These are phyloP conservation scores for Calonectria crousiana DNA, from an alignment of 2,329 filamentous ascomycete genomes.

Conservation along the genomic window DNA sequence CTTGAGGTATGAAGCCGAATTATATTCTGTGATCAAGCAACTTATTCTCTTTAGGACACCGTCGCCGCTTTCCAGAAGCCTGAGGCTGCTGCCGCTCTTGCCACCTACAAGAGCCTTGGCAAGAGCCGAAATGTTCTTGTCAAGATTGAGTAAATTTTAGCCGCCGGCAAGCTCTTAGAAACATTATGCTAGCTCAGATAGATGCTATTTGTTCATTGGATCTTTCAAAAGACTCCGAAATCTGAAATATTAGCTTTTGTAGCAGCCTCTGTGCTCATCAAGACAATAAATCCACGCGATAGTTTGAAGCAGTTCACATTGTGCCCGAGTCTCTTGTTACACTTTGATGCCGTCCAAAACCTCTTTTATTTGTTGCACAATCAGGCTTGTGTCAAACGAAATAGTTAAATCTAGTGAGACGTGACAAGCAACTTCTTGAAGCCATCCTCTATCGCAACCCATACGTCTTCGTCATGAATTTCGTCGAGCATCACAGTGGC, in stretches of 20 bases:
- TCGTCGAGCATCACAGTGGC: neutral
- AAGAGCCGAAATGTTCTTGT: slow-evolving; percentile 18
- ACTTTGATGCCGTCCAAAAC: neutral
- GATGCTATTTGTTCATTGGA: neutral
- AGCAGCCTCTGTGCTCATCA: neutral
- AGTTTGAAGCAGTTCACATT: neutral
- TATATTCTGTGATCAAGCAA: neutral
- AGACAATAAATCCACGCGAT: neutral
- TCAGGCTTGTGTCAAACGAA: neutral
- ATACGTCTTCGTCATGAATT: neutral
- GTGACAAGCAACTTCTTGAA: neutral
- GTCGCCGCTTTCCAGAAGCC: slow-evolving; percentile 19
- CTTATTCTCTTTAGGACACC: slow-evolving; percentile 16
- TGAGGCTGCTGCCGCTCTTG: slow-evolving; percentile 16
- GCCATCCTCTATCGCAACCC: neutral
- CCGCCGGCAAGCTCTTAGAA: neutral
- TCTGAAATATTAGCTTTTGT: neutral
- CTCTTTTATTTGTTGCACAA: neutral
- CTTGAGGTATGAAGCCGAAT: slow-evolving; percentile 13
- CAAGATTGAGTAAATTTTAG: slow-evolving; percentile 1
- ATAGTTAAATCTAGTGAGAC: neutral
- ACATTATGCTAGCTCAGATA: neutral
- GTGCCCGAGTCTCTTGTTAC: neutral
- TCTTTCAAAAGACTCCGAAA: neutral
- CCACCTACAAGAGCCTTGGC: slow-evolving; percentile 15